These are phyloP conservation scores for Entophlyctis luteolus DNA, from an alignment of 192 early-diverging fungal genomes.

Conservation along the genomic window DNA sequence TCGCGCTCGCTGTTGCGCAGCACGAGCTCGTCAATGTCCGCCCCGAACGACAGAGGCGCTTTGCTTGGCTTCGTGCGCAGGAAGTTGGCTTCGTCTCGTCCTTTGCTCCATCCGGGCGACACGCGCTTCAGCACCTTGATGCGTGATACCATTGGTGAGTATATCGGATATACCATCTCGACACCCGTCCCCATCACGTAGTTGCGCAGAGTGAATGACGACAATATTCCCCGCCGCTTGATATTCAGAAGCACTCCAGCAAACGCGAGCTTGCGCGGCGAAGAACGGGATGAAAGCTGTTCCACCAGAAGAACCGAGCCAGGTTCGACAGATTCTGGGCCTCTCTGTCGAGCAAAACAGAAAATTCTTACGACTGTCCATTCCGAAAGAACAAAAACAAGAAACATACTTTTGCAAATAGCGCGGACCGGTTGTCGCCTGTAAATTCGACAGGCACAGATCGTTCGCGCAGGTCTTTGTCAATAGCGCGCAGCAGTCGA, in stretches of 20 bases:
- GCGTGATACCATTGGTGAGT: slow-evolving; percentile 43
- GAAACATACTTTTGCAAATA: slow-evolving; percentile 24
- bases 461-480: slow-evolving; percentile 41
- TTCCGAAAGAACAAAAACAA: not conserved
- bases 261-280: slow-evolving; percentile 42
- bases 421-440: slow-evolving; percentile 34
- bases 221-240: slow-evolving; percentile 42
- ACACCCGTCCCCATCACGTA: slow-evolving; percentile 51
- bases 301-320: slow-evolving; percentile 52
- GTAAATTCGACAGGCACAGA: slow-evolving; percentile 26
- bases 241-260: slow-evolving; percentile 49
- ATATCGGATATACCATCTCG: slow-evolving; percentile 51
- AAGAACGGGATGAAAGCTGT: slow-evolving; percentile 39
- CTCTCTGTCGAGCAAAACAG: not conserved
- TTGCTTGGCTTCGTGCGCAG: slow-evolving; percentile 30
- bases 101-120: slow-evolving; percentile 26
- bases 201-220: slow-evolving; percentile 46
- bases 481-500: slow-evolving; percentile 40
- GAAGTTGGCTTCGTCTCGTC: slow-evolving; percentile 35
- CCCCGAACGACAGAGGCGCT: slow-evolving; percentile 34
- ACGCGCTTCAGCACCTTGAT: slow-evolving; percentile 48
- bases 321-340: slow-evolving; percentile 36
- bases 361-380: not conserved
- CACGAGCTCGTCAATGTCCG: slow-evolving; percentile 39
- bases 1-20: slow-evolving; percentile 37